Base-by-base conservation (phyloP, 768 basidiomycete species). In the Podaxis carcinomalis region DNA sequence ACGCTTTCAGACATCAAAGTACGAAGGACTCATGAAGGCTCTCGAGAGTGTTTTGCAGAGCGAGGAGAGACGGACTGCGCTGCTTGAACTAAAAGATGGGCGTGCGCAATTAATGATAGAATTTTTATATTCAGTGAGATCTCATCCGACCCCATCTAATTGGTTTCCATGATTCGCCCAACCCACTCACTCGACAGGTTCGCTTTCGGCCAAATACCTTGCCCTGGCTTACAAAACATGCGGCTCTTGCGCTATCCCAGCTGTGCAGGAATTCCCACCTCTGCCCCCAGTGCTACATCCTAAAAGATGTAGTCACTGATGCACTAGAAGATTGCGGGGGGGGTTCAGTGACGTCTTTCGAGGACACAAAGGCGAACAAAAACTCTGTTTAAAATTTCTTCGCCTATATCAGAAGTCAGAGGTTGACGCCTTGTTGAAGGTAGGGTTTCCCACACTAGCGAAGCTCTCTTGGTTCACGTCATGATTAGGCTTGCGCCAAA, bases 281-380 rank as follows among this genome's bases (percentile, higher is more conserved):
- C 2, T 69, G 71, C 50, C 75, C 75, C 9, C 60, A 68, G 5
- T 70, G 69, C 39, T 67, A 74, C 28, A 39, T 64, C 3, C 61
- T 70, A 13, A 56, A 51, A 27, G 68, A 62, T 9, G 59, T 70
- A 7, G 35, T 62, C 13, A 49, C 63, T 0, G 63, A 65, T 4
- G 44, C 14, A 13, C 61, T 66, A 1, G 56, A 64, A 2, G 59
- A 67, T 0, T 55, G 62, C 23, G 73, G 73, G 2, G 73, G 2
- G 56, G 64, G 19, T 74, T 72, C 56, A 65, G 69, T 4, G 73
- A 74, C 11, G 66, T 74, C 14, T 70, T 68, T 62, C 68, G 55
- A 57, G 70, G 69, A 1, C 7, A 44, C 11, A 63, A 66, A 40
- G 59, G 62, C 1, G 68, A 64, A 9, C 63, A 64, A 35, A 23